phyloP scores from a whole-genome alignment of 1,284 basidiomycete genomes.

The Ganoderma resinaceum region DNA sequence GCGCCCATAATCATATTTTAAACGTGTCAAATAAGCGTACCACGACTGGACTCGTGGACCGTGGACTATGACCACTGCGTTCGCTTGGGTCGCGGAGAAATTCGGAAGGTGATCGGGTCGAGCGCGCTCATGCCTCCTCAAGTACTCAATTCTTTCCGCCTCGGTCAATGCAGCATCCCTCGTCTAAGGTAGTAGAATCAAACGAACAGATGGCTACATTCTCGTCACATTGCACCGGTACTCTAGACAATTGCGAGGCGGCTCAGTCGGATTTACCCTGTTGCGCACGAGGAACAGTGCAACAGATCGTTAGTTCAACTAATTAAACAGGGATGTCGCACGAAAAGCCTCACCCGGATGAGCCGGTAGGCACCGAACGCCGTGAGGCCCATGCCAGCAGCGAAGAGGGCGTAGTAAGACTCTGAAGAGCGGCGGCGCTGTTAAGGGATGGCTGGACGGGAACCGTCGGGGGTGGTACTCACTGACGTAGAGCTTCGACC shows the following conservation, averaged over 20 bases:
- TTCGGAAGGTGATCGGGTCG: constrained; percentile 4
- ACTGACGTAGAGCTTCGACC: constrained; percentile 58
- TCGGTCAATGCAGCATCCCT: constrained; percentile 6
- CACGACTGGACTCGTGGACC: not conserved
- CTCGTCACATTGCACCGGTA: constrained; percentile 17
- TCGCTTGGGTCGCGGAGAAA: not conserved
- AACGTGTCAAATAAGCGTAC: not conserved
- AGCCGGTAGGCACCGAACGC: constrained; percentile 57
- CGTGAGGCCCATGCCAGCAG: constrained; percentile 59
- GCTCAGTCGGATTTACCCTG: constrained; percentile 40
- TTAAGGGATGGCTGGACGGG: constrained; percentile 6
- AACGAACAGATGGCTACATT: constrained; percentile 26
- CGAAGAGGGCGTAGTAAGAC: constrained; percentile 59
- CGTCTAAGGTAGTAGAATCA: constrained; percentile 10
- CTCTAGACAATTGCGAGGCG: constrained; percentile 13
- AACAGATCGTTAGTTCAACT: not conserved
- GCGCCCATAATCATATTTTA: not conserved
- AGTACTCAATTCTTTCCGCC: not conserved
- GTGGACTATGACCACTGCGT: not conserved
- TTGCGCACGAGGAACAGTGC: not conserved
- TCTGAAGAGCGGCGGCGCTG: constrained; percentile 45
- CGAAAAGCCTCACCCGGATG: constrained; percentile 53
- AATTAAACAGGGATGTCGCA: not conserved
- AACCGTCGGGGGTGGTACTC: constrained; percentile 22
- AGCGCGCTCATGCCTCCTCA: constrained; percentile 1